phyloP scores from a whole-genome alignment of 129 eudicot species.

The Daucus carota region DNA sequence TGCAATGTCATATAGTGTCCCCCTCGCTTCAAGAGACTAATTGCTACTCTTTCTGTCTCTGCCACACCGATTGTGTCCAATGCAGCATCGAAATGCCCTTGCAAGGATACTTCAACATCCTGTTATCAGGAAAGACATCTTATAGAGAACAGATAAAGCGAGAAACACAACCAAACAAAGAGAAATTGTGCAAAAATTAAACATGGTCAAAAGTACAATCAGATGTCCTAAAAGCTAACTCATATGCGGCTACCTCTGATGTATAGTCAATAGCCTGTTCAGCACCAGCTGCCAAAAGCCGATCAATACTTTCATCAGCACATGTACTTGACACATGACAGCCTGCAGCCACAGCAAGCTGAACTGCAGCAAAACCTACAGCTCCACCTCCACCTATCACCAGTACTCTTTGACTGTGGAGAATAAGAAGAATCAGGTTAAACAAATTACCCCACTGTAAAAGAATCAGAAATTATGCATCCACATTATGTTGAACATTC shows the following conservation, averaged over 20 bases:
- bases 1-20: slow-evolving; percentile 97
- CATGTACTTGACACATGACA: slow-evolving; percentile 84
- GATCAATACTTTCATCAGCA: slow-evolving; percentile 75
- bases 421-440: neutral
- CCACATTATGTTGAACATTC: neutral
- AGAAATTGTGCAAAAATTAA: neutral
- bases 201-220: neutral
- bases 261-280: slow-evolving; percentile 87
- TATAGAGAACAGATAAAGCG: neutral
- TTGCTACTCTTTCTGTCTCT: slow-evolving; percentile 70
- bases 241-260: slow-evolving; percentile 48
- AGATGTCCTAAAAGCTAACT: slow-evolving; percentile 12
- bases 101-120: slow-evolving; percentile 62
- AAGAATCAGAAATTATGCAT: neutral
- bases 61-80: slow-evolving; percentile 87
- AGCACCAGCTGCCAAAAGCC: slow-evolving; percentile 76
- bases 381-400: slow-evolving; percentile 98
- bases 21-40: slow-evolving; percentile 73
- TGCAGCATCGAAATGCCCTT: slow-evolving; percentile 88
- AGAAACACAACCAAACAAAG: neutral
- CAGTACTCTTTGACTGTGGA: slow-evolving; percentile 73
- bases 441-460: neutral
- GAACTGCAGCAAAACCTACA: slow-evolving; percentile 88
- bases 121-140: slow-evolving; percentile 25
- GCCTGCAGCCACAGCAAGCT: slow-evolving; percentile 78